Evolutionary conservation across 2,329 filamentous ascomycete genomes (phyloP), one percentile per base, ranked within the genome.

Genomic region (Venturia aucupariae): DNA sequence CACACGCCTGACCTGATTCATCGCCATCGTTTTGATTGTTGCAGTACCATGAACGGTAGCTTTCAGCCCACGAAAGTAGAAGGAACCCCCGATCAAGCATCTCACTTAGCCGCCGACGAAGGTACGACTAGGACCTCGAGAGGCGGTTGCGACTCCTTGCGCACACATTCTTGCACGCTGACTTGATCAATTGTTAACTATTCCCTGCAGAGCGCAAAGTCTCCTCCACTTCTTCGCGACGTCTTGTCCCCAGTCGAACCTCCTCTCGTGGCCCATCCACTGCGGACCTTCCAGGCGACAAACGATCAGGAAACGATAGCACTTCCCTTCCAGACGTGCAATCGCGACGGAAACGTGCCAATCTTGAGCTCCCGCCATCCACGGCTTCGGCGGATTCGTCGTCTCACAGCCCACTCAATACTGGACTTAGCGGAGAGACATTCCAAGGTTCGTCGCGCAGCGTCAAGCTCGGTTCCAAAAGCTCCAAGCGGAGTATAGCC

Each of bases 401-500:
- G 55, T 71, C 73, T 54, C 69, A 72, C 62, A 68, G 72, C 22
- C 72, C 73, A 1, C 75, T 72, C 11, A 72, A 71, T 35, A 78
- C 77, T 35, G 76, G 75, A 1, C 68, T 79, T 35, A 78, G 76
- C 64, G 77, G 77, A 62, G 74, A 73, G 61, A 78, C 78, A n/a
- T 75, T 76, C n/a, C 75, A 73, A 60, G 76, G 78, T 68, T 72
- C 69, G 32, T 66, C 76, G 32, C 77, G 79, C 61, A 79, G 76
- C 70, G 72, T 79, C 61, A 76, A 76, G 30, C 71, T 73, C 54
- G 75, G 75, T 62, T 79, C 77, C 59, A 75, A 79, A 70, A 76
- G 78, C 63, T 79, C 78, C 60, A 76, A 80, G 70, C 75, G 78
- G 64, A 81, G 79, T 69, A 73, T 79, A 61, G 74, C 75, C 64